Evolutionary conservation across 164 flowering plant species (phyloP), one percentile per base, ranked within the genome.

Genomic region (Vitis rupestris): DNA sequence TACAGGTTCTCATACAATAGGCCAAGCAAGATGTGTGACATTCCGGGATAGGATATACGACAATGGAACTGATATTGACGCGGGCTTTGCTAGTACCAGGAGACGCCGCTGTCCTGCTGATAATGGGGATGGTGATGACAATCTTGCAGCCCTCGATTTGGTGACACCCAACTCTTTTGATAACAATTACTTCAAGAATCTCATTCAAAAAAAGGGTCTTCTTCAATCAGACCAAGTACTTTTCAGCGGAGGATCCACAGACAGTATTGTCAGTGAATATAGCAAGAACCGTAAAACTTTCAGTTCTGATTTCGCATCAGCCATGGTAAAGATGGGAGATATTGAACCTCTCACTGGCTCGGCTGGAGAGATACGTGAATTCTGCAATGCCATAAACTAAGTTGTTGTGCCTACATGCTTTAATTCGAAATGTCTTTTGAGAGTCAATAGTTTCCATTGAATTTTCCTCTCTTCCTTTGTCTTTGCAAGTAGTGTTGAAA

Each of bases 1-100:
- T 77, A 81, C 69, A 70, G 84, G 87, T 8, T 64, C 86, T 4
- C 90, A 86, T 48, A 81, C 88, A 8, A 50, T 86, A 14, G 90
- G 90, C 44, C 85, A 80, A 73, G 84, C 86, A 14, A 72, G 66
- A 23, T 86, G 90, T 67, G 49, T 64, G 31, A 53, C 70, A 3
- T 85, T 86, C 73, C 70, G 84, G 1, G 63, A 37, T 8, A 72
- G 88, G 27, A 70, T 84, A 4, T 82, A 83, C 75, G 66, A 54
- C 66, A 81, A 86, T 6, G 72, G 56, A 2, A 76, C 76, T 23
- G 70, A 76, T 71, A 83, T 86, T 10, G 84, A 86, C 66, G 74
- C 77, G 29, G 74, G 75, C 27, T 86, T 84, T 15, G 80, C 79
- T 2, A 74, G 67, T 71, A 79, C 76, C 0, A 65, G 82, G 2